Evolutionary conservation across 2,329 filamentous ascomycete species (phyloP), one percentile per base, ranked within the genome.

Genomic region (Hypoxylon sp.): DNA sequence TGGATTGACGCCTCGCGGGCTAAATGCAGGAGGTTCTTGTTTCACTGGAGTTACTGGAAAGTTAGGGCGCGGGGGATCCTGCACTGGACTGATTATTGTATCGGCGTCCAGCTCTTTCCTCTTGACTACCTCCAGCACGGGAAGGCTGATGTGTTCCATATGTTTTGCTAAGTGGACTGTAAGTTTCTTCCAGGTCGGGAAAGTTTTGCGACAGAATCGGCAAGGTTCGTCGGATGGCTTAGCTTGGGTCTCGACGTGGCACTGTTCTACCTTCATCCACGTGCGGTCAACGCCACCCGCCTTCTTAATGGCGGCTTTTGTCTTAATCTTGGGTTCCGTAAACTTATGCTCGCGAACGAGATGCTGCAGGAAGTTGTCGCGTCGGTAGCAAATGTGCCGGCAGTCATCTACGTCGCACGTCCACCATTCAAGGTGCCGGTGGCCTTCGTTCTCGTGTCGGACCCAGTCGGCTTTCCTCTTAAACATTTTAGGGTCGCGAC

Each of bases 391-490:
- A 2, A 85, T 88, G 77, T 97, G 94, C 7, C 84, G 86, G 79
- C 94, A 97, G 70, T 95, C 93, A 3, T 90, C 87, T 19, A 94
- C 87, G 67, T 92, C 89, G 77, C 94, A 98, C 5, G 87, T 90
- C 94, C 94, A 98, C 90, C 93, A 96, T 75, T 97, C 94, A 2
- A 97, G 83, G 70, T 97, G 93, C 24, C 94, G 88, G 77, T 98
- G 94, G 27, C 92, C 90, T 80, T 98, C 94, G 73, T 95, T 97
- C 78, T 97, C 94, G 75, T 98, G 94, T 31, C 94, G 88, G 21
- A 97, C 93, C 94, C 94, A 98, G 77, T 98, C 94, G 13, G 94
- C 94, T 80, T 97, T 98, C 52, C 94, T 89, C 81, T 97, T 97
- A 84, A 97, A 98, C 37, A 93, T 94, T 80, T 97, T 97, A 17